These are phyloP conservation scores for Pneumocystis canis DNA, from an alignment of 1,139 yeast species.

Conservation along the genomic window DNA sequence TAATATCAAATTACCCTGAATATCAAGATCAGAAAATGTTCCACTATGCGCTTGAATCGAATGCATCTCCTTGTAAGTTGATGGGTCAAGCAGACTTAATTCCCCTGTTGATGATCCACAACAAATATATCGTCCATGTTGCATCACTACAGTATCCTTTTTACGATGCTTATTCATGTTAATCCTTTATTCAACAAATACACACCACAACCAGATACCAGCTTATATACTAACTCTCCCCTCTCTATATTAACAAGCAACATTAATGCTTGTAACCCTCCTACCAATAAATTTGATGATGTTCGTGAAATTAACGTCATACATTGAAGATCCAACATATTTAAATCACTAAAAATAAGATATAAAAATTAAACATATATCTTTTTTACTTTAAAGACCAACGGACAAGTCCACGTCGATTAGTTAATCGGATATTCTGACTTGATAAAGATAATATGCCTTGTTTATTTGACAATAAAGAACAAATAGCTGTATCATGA, in stretches of 20 bases:
- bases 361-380: conserved; percentile 19
- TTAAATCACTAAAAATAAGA: conserved; percentile 22
- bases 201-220: conserved; percentile 14
- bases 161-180: conserved; percentile 15
- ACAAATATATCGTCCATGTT: conserved; percentile 33
- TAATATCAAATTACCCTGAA: conserved; percentile 59
- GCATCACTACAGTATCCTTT: conserved; percentile 20
- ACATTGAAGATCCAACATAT: conserved; percentile 21
- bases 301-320: conserved; percentile 24
- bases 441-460: conserved; percentile 24
- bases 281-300: conserved; percentile 32
- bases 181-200: conserved; percentile 7
- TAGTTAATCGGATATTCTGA: conserved; percentile 23
- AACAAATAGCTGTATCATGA: conserved; percentile 22
- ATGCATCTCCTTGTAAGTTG: conserved; percentile 39
- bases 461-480: conserved; percentile 24
- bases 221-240: conserved; percentile 26
- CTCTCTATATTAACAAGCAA: conserved; percentile 49
- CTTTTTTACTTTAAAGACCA: conserved; percentile 16
- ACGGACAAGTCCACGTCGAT: conserved; percentile 25
- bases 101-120: conserved; percentile 57
- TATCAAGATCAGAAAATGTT: conserved; percentile 60
- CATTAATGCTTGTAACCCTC: conserved; percentile 33
- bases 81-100: conserved; percentile 66
- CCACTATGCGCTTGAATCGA: conserved; percentile 63